Evolutionary conservation across 2,329 filamentous ascomycete genomes (phyloP).

Genomic region (Fusarium chaquense): DNA sequence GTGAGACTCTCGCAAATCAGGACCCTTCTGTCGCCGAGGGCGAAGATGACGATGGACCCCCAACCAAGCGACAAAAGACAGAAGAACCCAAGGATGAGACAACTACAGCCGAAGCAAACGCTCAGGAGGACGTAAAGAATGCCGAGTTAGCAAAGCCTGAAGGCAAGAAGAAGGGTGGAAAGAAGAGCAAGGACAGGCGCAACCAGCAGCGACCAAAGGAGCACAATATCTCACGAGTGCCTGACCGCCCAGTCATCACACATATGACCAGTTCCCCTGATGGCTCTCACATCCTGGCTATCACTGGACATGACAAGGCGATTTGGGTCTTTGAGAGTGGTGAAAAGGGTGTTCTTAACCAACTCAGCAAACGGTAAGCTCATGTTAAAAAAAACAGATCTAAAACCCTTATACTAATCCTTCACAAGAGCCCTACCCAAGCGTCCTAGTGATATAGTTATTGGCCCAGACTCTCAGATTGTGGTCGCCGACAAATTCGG

Average conservation of each 20-base stretch:
- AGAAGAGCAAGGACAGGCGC: constrained; percentile 50
- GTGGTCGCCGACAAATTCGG: constrained; percentile 95
- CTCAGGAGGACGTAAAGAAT: constrained; percentile 11
- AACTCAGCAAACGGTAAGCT: constrained; percentile 78
- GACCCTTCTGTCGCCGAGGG: constrained; percentile 20
- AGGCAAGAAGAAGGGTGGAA: constrained; percentile 46
- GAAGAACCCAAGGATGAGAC: constrained; percentile 42
- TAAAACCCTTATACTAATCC: constrained; percentile 46
- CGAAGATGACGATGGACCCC: constrained; percentile 49
- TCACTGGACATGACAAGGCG: constrained; percentile 92
- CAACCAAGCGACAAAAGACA: constrained; percentile 54
- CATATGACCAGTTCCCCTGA: constrained; percentile 73
- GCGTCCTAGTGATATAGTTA: constrained; percentile 79
- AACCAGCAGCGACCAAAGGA: constrained; percentile 38
- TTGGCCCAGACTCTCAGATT: constrained; percentile 79
- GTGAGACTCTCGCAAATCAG: constrained; percentile 26
- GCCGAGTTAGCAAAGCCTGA: constrained; percentile 25
- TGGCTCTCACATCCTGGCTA: constrained; percentile 76
- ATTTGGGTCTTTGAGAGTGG: constrained; percentile 84
- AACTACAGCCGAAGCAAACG: constrained; percentile 42
- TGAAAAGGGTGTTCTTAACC: constrained; percentile 68
- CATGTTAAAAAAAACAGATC: background rate
- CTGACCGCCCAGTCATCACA: constrained; percentile 74
- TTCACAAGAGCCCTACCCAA: constrained; percentile 82
- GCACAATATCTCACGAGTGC: constrained; percentile 49